Base-by-base conservation (phyloP, 2,329 filamentous ascomycete species). In the Aspergillus aculeatus region DNA sequence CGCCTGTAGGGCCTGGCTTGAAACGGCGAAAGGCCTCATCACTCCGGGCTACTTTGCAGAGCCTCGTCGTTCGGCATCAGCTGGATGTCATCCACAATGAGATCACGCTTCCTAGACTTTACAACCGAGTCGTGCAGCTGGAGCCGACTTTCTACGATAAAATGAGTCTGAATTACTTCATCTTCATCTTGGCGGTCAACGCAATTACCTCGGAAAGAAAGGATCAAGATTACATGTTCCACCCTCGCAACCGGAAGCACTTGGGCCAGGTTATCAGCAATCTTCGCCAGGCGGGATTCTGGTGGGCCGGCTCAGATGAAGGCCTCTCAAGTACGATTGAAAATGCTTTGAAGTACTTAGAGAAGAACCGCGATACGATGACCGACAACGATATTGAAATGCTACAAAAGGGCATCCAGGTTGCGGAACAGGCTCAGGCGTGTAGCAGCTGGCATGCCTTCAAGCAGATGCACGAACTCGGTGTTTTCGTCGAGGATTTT, bases 141-240 rank as follows among this genome's bases (percentile, higher is more conserved):
- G 86, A 95, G 62, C 92, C 92, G 0, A 94, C 89, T 1, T 91
- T 88, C 68, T 92, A 94, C 69, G 93, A 97, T 73, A 91, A 88
- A 68, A 74, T 96, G 10, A 91, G 89, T 0, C 82, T 93, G 26
- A 96, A 96, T 65, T 77, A 96, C 1, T 97, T 97, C 70, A 85
- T 91, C 0, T 89, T 95, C 76, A 87, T 91, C 70, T 85, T 97
- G 50, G 88, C 90, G 2, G 88, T 91, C 65, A 98, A 98, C 70
- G 87, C 92, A 0, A 87, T 98, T 0, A 93, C 93, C 24, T 96
- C 92, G 5, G 91, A 97, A 70, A 82, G 93, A 11, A 86, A 84
- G 0, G 94, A 94, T 67, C 81, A 85, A 57, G 93, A 97, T 71
- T 97, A 96, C 71, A 89, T 98, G 64, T 97, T 97, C 67, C 90